Evolutionary conservation across 2,329 filamentous ascomycete species (phyloP).

Genomic region (Colletotrichum tanaceti): DNA sequence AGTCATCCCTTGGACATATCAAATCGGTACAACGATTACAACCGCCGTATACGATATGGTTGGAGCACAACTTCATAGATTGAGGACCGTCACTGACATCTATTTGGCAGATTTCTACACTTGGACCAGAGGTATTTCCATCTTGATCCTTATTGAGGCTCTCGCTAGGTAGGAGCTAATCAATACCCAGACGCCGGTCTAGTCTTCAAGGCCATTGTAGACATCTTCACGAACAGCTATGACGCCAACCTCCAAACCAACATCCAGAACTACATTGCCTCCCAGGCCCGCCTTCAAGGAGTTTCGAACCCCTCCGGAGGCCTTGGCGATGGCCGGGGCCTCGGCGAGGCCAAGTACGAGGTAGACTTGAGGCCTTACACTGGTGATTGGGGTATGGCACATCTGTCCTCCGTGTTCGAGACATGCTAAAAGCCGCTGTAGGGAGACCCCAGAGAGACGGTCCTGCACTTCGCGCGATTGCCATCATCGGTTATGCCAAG

Average conservation of each 20-base stretch:
- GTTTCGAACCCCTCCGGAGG: conserved; percentile 77
- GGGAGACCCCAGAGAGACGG: conserved; percentile 83
- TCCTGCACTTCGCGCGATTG: conserved; percentile 79
- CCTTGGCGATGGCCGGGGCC: conserved; percentile 61
- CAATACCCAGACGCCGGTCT: conserved; percentile 69
- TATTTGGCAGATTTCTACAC: conserved; percentile 74
- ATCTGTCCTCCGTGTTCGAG: rapidly evolving
- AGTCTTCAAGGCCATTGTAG: conserved; percentile 75
- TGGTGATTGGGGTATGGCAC: conserved; percentile 69
- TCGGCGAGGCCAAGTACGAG: conserved; percentile 81
- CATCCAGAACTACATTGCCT: conserved; percentile 75
- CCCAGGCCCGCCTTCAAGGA: conserved; percentile 74
- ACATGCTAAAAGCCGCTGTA: conserved; percentile 40
- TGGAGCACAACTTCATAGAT: background rate
- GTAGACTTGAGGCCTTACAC: conserved; percentile 73
- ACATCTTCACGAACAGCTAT: conserved; percentile 71
- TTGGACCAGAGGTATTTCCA: conserved; percentile 68
- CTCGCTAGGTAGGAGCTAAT: background rate
- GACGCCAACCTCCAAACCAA: conserved; percentile 66
- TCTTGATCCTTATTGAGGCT: no score
- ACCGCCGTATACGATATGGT: no score
- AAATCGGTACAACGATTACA: background rate
- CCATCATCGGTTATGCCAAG: conserved; percentile 77
- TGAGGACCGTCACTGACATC: conserved; percentile 35
- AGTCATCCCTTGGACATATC: conserved; percentile 42